A percentile compares a stretch with the other conserved stretches of the same genome.
Evolutionary conservation across 140 eudicot species (phyloP).

Genomic region (Stevia rebaudiana): DNA sequence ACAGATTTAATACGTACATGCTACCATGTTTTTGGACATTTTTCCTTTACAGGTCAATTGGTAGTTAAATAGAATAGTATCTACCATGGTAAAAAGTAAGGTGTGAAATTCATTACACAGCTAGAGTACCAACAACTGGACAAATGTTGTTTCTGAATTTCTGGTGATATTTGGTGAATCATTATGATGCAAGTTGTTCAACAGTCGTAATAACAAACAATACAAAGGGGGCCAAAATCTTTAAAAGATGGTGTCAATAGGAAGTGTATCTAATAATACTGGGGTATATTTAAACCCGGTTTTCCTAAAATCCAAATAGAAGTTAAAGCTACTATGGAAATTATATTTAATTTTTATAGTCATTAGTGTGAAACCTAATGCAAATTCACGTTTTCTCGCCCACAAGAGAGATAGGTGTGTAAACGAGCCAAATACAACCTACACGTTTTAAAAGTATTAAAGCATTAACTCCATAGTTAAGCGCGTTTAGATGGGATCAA

Average conservation of each 20-base stretch:
- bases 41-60: conserved; percentile 5
- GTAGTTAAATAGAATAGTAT: conserved; percentile 11
- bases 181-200: conserved; percentile 34
- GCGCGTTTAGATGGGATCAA: neutral
- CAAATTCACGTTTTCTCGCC: neutral
- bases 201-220: conserved; percentile 23
- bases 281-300: conserved; percentile 7
- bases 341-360: neutral
- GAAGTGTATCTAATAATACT: conserved; percentile 16
- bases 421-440: neutral
- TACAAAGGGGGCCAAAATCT: conserved; percentile 12
- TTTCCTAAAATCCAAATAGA: conserved; percentile 1
- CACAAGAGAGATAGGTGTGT: neutral
- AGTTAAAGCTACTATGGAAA: conserved; percentile 1
- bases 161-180: conserved; percentile 29
- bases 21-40: conserved; percentile 8
- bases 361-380: neutral
- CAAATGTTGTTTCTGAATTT: conserved; percentile 26
- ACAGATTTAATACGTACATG: conserved; percentile 4
- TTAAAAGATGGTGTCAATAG: conserved; percentile 17
- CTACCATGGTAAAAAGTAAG: conserved; percentile 13
- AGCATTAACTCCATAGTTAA: neutral
- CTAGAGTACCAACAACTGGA: conserved; percentile 27
- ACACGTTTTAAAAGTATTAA: too few relatives aligned
- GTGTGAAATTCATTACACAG: neutral